Base-by-base conservation (phyloP, 352 stramenopile genomes). In the Phytophthora europaea region DNA sequence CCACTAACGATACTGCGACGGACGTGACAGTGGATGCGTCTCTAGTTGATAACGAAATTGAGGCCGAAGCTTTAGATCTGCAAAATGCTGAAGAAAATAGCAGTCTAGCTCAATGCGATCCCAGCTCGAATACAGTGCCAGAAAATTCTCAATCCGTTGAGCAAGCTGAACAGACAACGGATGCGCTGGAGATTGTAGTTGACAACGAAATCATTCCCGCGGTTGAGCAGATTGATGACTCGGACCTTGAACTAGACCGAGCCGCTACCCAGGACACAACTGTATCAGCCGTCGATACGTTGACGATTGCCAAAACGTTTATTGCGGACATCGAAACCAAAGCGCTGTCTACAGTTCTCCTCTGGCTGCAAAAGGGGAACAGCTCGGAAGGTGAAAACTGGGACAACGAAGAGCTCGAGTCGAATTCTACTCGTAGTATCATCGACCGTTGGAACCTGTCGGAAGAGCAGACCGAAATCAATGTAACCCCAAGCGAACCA, bases 381-480 rank as follows among this genome's bases (percentile, higher is more conserved):
- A 50, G 7, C 33, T 26, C 15, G 6, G 56, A 50, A 31, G n/a
- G n/a, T 15, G 38, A 18, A 2, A 52, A 65, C 22, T 40, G 60
- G n/a, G 64, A 65, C 58, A 13, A 51, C 9, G 69, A 70, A 5
- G 59, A 64, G n/a, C 20, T 57, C 5, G 55, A 72, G 34, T 68
- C 63, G 0, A 50, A 68, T 33, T 65, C 56, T 38, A 67, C 61
- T 48, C 53, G 47, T 20, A 75, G 54, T 40, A 61, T 65, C 13
- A 52, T 48, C 3, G 65, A 57, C 15, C 65, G 50, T 12, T 53
- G 40, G 26, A 65, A 67, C 23, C 0, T 50, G 22, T 53, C 58
- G 20, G 51, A 69, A 34, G 64, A 76, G 26, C 69, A 68, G 36
- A 66, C 70, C 5, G 64, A 70, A 9, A 13, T 15, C n/a, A 31